These are phyloP conservation scores for Eutrema yunnanense DNA, from an alignment of 345 rosid species.

Conservation along the genomic window DNA sequence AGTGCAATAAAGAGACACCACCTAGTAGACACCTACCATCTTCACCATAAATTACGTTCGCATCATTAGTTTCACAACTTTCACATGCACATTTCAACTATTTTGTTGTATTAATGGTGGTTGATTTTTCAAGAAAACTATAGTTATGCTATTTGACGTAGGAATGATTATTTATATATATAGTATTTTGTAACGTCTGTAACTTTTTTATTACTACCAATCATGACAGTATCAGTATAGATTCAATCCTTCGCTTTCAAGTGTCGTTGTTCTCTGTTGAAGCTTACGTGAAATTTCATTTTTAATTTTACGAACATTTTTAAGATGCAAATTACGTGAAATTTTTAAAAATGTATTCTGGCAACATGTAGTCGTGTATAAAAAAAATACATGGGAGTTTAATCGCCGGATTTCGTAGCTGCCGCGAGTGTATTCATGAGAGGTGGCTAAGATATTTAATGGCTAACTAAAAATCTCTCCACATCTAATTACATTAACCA, in stretches of 20 bases:
- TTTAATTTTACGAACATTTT: neutral
- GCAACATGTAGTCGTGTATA: neutral
- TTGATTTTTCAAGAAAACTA: neutral
- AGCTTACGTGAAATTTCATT: no score
- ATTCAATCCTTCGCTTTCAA: no score
- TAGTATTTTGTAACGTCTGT: neutral
- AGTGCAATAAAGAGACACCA: neutral
- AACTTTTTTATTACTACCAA: neutral
- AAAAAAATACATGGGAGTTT: neutral
- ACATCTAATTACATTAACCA: neutral
- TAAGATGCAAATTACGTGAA: neutral
- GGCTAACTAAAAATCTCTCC: neutral
- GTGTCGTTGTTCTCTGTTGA: no score
- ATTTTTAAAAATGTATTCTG: neutral
- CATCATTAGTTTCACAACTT: neutral
- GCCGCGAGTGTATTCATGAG: neutral
- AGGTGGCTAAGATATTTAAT: neutral
- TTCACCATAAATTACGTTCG: neutral
- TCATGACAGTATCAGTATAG: neutral
- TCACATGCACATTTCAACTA: neutral
- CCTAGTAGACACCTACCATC: neutral
- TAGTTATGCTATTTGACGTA: neutral
- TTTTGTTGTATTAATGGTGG: neutral
- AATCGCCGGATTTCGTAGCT: slow-evolving; percentile 2
- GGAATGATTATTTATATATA: neutral